Conservation (phyloP, 768 basidiomycete genomes). For the Pholiota microspora region DNA sequence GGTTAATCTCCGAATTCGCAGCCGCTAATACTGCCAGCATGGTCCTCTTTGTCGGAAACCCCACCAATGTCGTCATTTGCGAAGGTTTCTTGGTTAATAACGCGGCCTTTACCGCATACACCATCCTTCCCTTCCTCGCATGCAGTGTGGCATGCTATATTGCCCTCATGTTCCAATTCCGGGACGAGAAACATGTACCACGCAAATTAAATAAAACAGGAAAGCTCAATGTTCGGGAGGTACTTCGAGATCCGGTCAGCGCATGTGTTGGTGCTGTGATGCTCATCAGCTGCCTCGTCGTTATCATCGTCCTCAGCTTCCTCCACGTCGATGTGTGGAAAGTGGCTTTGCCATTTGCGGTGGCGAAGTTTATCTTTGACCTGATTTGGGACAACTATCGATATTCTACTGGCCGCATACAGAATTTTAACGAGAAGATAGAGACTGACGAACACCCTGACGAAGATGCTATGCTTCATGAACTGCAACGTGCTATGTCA, state of each 20-base stretch:
- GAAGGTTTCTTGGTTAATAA: conserved; percentile 83
- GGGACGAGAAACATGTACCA: conserved; percentile 52
- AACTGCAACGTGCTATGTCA: conserved; percentile 27
- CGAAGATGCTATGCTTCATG: conserved; percentile 26
- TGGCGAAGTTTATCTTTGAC: conserved; percentile 70
- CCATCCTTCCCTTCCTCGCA: conserved; percentile 77
- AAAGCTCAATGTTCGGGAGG: conserved; percentile 50
- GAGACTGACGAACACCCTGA: conserved; percentile 11
- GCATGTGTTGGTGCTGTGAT: conserved; percentile 73
- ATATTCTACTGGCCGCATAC: conserved; percentile 22
- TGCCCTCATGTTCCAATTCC: conserved; percentile 60
- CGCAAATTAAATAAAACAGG: conserved; percentile 33
- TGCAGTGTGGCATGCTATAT: conserved; percentile 61
- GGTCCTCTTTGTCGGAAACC: conserved; percentile 83
- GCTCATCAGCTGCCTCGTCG: conserved; percentile 63
- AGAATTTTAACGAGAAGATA: conserved; percentile 13
- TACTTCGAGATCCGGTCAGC: conserved; percentile 70
- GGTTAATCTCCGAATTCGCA: conserved; percentile 76
- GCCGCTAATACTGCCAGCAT: conserved; percentile 79
- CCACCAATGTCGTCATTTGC: conserved; percentile 91
- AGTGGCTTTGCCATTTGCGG: conserved; percentile 81
- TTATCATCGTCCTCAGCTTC: conserved; percentile 76
- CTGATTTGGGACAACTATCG: conserved; percentile 55
- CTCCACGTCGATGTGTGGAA: conserved; percentile 79
- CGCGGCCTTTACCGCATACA: conserved; percentile 77